Evolutionary conservation across 2,329 filamentous ascomycete genomes (phyloP).

Genomic region (Neopestalotiopsis sp.): DNA sequence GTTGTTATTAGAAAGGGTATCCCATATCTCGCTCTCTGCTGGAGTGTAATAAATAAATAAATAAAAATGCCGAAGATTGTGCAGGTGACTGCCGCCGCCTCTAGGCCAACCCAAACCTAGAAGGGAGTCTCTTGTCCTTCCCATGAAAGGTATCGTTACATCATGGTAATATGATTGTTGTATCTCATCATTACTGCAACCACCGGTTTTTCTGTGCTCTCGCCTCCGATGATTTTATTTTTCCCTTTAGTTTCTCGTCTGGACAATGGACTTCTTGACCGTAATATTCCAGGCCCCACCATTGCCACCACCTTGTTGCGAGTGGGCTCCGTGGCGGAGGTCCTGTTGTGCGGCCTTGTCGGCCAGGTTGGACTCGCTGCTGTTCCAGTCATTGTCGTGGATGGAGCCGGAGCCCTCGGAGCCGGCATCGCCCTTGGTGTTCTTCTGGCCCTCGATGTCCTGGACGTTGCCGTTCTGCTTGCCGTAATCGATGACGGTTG

Average conservation of each 20-base stretch:
- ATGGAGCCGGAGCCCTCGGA: slow-evolving; percentile 20
- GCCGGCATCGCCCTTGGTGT: slow-evolving; percentile 13
- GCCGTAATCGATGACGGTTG: slow-evolving; percentile 25
- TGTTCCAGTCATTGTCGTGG: slow-evolving; percentile 20
- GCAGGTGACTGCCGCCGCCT: background rate
- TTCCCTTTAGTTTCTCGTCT: slow-evolving; percentile 18
- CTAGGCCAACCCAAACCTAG: background rate
- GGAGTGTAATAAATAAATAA: background rate
- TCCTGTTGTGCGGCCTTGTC: background rate
- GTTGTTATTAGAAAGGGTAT: background rate
- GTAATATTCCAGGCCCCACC: slow-evolving; percentile 22
- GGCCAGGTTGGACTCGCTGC: slow-evolving; percentile 22
- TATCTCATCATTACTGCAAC: background rate
- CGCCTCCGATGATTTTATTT: background rate
- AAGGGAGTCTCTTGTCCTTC: background rate
- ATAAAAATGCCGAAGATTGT: background rate
- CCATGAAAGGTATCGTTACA: background rate
- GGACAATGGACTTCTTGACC: slow-evolving; percentile 25
- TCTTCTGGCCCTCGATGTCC: slow-evolving; percentile 20
- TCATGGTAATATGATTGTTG: background rate
- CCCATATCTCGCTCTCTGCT: background rate
- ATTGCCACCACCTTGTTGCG: background rate
- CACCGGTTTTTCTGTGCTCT: background rate
- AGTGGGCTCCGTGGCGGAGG: background rate
- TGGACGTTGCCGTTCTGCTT: slow-evolving; percentile 1